A percentile compares a stretch with the other conserved stretches of the same genome.
phyloP scores from a whole-genome alignment of 176 grass and related monocot genomes.

The Aegilops longissima region DNA sequence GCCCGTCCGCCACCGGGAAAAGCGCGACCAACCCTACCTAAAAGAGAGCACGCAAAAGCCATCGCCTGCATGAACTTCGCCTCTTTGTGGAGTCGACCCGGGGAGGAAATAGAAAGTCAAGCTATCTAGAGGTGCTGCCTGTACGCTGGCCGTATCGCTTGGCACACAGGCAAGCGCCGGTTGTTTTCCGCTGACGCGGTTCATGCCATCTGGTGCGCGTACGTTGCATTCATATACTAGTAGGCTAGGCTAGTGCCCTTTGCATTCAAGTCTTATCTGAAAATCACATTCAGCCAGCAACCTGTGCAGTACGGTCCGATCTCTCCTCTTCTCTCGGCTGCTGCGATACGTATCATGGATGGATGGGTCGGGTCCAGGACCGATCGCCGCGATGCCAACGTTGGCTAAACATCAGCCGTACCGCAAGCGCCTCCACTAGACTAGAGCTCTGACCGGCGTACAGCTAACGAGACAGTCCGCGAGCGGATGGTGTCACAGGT shows the following conservation, averaged over 20 bases:
- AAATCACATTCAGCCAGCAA: not conserved
- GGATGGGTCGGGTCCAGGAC: not conserved
- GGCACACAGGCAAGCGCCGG: not conserved
- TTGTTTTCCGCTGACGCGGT: not conserved
- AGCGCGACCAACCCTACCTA: conserved; percentile 21
- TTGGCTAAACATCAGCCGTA: not conserved
- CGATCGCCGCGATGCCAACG: not conserved
- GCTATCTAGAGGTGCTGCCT: not conserved
- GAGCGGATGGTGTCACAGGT: conserved; percentile 40
- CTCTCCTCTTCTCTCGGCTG: not conserved
- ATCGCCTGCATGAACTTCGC: not conserved
- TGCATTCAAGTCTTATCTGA: not conserved
- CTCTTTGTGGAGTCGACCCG: not conserved
- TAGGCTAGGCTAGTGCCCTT: not conserved
- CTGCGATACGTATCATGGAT: not conserved
- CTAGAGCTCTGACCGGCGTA: conserved; percentile 8
- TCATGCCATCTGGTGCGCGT: not conserved
- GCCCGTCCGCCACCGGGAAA: not conserved
- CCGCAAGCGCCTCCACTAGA: not conserved
- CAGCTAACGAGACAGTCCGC: not conserved
- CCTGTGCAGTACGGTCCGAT: not conserved
- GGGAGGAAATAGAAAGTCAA: not conserved
- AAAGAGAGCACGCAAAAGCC: conserved; percentile 2
- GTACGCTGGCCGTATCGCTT: not conserved
- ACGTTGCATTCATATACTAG: conserved; percentile 11